These are phyloP conservation scores for Ceratocystis cacaofunesta DNA, from an alignment of 2,329 filamentous ascomycete genomes.

Conservation along the genomic window DNA sequence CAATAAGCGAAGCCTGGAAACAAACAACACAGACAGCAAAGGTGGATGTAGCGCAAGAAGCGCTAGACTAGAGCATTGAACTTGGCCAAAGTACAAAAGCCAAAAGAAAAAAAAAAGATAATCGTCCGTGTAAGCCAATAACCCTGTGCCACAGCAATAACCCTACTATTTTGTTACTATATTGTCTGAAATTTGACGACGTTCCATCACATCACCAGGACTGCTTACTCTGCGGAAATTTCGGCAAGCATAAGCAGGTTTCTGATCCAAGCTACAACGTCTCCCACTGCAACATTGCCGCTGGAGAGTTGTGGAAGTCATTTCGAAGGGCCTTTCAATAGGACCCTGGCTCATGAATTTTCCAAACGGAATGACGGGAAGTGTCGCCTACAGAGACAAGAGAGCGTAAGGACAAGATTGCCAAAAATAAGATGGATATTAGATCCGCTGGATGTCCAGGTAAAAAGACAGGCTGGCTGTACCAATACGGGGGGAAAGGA, in stretches of 20 bases:
- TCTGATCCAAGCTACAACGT: background rate
- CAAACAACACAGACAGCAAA: background rate
- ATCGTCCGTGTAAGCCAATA: background rate
- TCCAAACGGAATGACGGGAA: background rate
- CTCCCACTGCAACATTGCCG: background rate
- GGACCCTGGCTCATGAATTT: background rate
- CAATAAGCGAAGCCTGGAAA: background rate
- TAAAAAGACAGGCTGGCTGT: background rate
- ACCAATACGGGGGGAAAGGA: background rate
- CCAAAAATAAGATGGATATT: background rate
- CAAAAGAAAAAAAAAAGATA: background rate
- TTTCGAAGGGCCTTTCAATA: background rate
- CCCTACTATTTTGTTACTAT: background rate
- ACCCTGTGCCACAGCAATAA: background rate
- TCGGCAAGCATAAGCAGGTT: background rate
- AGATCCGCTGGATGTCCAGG: background rate
- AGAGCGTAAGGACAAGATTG: background rate
- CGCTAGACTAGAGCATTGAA: background rate
- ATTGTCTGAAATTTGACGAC: background rate
- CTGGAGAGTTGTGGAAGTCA: background rate
- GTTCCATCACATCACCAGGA: background rate
- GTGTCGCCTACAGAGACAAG: background rate
- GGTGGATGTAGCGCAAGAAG: background rate
- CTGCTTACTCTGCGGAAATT: background rate
- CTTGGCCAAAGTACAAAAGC: background rate